phyloP scores from a whole-genome alignment of 345 rosid genomes.

The Salix caprea region DNA sequence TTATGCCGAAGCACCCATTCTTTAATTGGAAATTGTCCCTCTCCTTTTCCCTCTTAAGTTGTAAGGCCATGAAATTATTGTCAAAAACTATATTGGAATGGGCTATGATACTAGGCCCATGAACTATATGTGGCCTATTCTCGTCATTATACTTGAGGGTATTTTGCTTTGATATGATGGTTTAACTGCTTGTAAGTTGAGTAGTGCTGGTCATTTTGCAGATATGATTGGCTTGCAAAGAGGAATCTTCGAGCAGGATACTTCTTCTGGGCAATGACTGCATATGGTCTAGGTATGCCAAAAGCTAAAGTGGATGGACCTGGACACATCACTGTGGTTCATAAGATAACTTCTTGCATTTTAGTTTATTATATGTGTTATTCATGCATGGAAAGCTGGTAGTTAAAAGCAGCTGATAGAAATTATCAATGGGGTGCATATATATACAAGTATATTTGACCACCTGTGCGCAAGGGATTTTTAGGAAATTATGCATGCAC shows the following conservation, averaged over 20 bases:
- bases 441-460: not conserved
- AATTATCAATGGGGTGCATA: not conserved
- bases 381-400: not conserved
- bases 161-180: not conserved
- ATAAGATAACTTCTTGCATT: not conserved
- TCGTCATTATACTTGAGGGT: not conserved
- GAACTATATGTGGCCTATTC: not conserved
- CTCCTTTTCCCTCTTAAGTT: not conserved
- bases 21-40: not conserved
- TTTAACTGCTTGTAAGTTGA: not conserved
- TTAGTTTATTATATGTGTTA: not conserved
- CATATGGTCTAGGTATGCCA: constrained; percentile 82
- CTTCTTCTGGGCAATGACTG: constrained; percentile 84
- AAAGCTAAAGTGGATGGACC: not conserved
- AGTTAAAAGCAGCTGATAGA: not conserved
- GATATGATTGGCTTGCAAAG: constrained; percentile 87
- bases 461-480: not conserved
- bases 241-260: constrained; percentile 77
- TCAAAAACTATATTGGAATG: not conserved
- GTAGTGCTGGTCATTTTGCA: constrained; percentile 22
- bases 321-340: not conserved
- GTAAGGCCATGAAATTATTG: not conserved
- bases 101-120: not conserved
- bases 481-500: not conserved
- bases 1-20: not conserved